phyloP scores from a whole-genome alignment of 1,139 yeast genomes.

The Casaregolazyma suthepensis region DNA sequence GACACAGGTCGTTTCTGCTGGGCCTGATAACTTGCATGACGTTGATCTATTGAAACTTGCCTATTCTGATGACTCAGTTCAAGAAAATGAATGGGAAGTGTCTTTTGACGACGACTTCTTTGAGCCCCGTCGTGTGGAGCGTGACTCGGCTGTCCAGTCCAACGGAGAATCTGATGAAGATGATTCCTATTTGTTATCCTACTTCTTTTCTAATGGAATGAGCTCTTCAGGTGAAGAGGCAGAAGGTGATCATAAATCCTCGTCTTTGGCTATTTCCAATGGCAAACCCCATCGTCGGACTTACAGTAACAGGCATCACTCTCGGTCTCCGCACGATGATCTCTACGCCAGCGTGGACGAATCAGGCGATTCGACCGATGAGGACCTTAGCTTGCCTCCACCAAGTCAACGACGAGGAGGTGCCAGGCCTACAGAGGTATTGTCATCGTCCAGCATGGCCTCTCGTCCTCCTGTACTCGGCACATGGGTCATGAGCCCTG shows the following conservation, averaged over 20 bases:
- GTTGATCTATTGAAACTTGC: constrained; percentile 22
- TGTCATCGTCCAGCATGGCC: constrained; percentile 77
- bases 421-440: constrained; percentile 79
- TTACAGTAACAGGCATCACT: not conserved
- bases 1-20: constrained; percentile 10
- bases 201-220: constrained; percentile 34
- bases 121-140: constrained; percentile 17
- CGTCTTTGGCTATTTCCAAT: not conserved
- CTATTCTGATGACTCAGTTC: constrained; percentile 22
- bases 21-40: constrained; percentile 33
- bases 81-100: constrained; percentile 27
- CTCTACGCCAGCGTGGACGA: constrained; percentile 37
- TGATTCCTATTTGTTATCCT: constrained; percentile 37
- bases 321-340: not conserved
- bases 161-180: constrained; percentile 26
- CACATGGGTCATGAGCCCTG: constrained; percentile 77
- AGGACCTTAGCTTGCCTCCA: constrained; percentile 69
- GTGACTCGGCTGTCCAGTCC: constrained; percentile 10
- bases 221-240: constrained; percentile 17
- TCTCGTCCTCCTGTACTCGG: constrained; percentile 90
- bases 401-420: constrained; percentile 56
- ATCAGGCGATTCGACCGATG: constrained; percentile 85
- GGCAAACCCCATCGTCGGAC: not conserved
- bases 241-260: constrained; percentile 18
- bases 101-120: constrained; percentile 29